phyloP scores from a whole-genome alignment of 768 basidiomycete genomes.

The Pleurotus tuber-regium region DNA sequence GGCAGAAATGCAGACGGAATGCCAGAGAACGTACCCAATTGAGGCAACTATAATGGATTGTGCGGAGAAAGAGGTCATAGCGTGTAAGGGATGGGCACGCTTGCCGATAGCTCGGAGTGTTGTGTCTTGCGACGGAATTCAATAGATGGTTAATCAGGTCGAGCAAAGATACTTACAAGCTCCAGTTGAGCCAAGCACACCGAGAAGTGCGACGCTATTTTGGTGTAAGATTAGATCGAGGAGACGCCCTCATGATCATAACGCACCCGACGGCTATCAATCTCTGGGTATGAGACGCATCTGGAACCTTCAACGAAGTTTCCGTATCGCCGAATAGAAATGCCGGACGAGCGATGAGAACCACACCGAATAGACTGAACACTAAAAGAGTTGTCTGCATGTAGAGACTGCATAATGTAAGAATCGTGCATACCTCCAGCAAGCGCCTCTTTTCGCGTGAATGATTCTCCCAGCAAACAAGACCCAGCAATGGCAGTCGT shows the following conservation, averaged over 20 bases:
- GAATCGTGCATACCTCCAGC: conserved; percentile 46
- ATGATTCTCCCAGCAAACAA: conserved; percentile 58
- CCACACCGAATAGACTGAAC: conserved; percentile 69
- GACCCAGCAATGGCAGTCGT: conserved; percentile 61
- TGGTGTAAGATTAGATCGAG: not conserved
- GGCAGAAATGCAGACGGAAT: not conserved
- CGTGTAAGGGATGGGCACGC: conserved; percentile 73
- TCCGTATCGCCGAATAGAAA: conserved; percentile 59
- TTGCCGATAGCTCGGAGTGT: conserved; percentile 66
- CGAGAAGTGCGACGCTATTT: conserved; percentile 55
- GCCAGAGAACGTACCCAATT: conserved; percentile 27
- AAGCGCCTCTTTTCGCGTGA: conserved; percentile 51
- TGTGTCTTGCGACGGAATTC: conserved; percentile 26
- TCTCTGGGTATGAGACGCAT: conserved; percentile 32
- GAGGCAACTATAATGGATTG: conserved; percentile 44
- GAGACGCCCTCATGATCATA: not conserved
- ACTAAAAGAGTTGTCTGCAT: conserved; percentile 42
- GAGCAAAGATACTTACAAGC: conserved; percentile 51
- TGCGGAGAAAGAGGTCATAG: conserved; percentile 62
- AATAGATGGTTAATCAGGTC: not conserved
- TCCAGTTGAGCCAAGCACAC: conserved; percentile 63
- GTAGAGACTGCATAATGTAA: too few relatives aligned
- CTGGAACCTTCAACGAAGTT: conserved; percentile 18
- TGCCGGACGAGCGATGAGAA: conserved; percentile 78
- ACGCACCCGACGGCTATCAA: conserved; percentile 59